Evolutionary conservation across 1,284 basidiomycete genomes (phyloP), one percentile per base, ranked within the genome.

Genomic region (Microbotryum silenes-acaulis): DNA sequence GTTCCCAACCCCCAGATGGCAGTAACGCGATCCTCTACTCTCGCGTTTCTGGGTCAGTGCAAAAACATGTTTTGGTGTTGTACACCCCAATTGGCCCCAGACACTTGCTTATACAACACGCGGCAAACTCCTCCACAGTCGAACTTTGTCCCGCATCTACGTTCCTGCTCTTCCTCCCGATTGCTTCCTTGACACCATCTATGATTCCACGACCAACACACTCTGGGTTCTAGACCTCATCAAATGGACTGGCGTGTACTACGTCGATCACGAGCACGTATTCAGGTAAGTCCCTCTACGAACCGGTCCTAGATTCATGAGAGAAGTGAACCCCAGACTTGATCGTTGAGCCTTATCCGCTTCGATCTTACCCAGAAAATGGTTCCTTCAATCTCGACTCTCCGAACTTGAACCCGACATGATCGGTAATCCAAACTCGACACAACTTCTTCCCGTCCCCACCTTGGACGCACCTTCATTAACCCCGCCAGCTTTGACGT

Each of bases 161-260:
- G 60, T 42, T 42, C 37, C 67, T 3, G 42, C 27, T 5, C 59
- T 71, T 1, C 67, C 69, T 0, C 54, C 64, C 8, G 67, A 68
- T 48, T 68, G 63, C 46, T 49, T 72, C 0, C 63, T 70, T 7
- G 69, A 72, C 56, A 56, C 59, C 33, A 51, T 72, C 4, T 67
- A 61, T 51, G 65, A 69, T 31, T 12, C 51, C 1, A 47, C 54
- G 8, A 49, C 37, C 1, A 49, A 50, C 4, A 53, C 61, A 2
- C 45, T 69, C 1, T 69, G 67, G 67, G 59, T 66, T 1, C 56
- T 69, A n/a, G 67, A 69, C 16, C 14, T 66, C 10, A 53, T 60
- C 44, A 64, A 61, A 27, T 69, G 67, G 67, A 21, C 50, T 1
- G 61, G 56, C 18, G 46, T 51, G 45, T 66, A 54, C 44, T 48